Percentiles rank a stretch among this genome's conserved stretches.
These are phyloP conservation scores for Exophiala alcalophila DNA, from an alignment of 2,329 filamentous ascomycete species.

Conservation along the genomic window DNA sequence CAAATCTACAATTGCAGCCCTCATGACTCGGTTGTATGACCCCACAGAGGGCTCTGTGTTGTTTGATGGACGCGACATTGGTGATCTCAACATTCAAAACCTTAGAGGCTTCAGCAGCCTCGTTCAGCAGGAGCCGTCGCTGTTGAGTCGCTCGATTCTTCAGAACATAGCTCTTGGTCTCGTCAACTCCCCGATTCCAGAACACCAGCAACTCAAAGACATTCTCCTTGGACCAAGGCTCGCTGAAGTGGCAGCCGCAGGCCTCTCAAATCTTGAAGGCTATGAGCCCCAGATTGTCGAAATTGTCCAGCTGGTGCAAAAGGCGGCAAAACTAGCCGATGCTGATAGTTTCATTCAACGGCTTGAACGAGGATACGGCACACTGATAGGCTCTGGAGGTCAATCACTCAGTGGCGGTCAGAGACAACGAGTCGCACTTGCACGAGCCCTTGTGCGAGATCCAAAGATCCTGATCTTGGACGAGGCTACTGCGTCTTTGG, in stretches of 20 bases:
- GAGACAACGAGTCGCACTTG: constrained; percentile 88
- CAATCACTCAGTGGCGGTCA: constrained; percentile 82
- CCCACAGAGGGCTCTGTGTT: constrained; percentile 34
- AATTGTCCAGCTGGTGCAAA: constrained; percentile 49
- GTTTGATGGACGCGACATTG: constrained; percentile 35
- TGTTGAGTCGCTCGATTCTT: constrained; percentile 52
- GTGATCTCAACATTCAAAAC: constrained; percentile 37
- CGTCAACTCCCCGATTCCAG: constrained; percentile 36
- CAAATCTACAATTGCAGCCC: constrained; percentile 48
- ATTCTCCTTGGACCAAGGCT: constrained; percentile 25
- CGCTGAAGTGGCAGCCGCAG: constrained; percentile 7
- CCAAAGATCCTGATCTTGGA: constrained; percentile 65
- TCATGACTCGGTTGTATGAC: constrained; percentile 41
- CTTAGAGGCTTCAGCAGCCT: constrained; percentile 38
- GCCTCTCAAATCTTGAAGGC: constrained; percentile 26
- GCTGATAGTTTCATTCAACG: constrained; percentile 55
- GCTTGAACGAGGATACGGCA: constrained; percentile 51
- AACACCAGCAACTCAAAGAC: constrained; percentile 31
- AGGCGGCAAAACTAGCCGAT: constrained; percentile 55
- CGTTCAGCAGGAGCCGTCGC: constrained; percentile 53
- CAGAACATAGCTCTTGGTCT: constrained; percentile 55
- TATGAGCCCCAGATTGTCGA: constrained; percentile 41
- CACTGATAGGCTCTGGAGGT: constrained; percentile 64
- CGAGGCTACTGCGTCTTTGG: constrained; percentile 38
- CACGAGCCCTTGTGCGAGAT: constrained; percentile 77